Conservation (phyloP, 2,329 filamentous ascomycete genomes). For the Fusarium poae region DNA sequence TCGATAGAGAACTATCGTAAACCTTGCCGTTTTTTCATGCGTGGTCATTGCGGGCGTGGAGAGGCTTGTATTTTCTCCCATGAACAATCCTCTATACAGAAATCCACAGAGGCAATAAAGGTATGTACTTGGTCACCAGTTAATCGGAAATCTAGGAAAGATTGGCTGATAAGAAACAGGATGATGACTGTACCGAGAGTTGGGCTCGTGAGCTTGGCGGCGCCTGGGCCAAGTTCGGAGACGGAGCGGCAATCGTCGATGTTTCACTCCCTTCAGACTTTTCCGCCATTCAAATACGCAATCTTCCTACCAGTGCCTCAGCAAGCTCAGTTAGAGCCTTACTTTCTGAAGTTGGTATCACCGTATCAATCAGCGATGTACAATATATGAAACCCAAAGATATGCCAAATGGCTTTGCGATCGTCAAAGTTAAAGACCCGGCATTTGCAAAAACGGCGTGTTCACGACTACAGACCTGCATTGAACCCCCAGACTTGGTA, state of each 20-base stretch:
- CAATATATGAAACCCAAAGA: background rate
- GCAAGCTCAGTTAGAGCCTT: constrained; percentile 33
- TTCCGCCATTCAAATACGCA: constrained; percentile 52
- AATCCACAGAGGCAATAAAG: background rate
- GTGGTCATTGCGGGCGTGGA: background rate
- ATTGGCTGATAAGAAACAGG: background rate
- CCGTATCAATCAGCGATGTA: background rate
- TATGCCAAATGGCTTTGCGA: background rate
- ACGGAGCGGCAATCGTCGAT: constrained; percentile 50
- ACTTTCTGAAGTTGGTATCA: constrained; percentile 26
- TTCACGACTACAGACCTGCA: background rate
- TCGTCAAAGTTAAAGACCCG: constrained; percentile 18
- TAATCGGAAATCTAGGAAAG: too few species aligned
- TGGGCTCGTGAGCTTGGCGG: constrained; percentile 42
- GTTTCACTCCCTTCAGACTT: constrained; percentile 54
- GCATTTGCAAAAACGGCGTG: constrained; percentile 22
- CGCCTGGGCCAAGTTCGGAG: constrained; percentile 50
- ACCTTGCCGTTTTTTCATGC: background rate
- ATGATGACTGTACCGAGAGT: background rate
- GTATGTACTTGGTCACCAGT: background rate
- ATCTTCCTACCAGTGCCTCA: constrained; percentile 45
- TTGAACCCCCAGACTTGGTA: background rate
- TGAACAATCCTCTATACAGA: background rate
- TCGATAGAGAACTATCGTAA: background rate
- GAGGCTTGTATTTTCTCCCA: background rate